Evolutionary conservation across 768 basidiomycete genomes (phyloP).

Genomic region (Auriscalpium microsporum): DNA sequence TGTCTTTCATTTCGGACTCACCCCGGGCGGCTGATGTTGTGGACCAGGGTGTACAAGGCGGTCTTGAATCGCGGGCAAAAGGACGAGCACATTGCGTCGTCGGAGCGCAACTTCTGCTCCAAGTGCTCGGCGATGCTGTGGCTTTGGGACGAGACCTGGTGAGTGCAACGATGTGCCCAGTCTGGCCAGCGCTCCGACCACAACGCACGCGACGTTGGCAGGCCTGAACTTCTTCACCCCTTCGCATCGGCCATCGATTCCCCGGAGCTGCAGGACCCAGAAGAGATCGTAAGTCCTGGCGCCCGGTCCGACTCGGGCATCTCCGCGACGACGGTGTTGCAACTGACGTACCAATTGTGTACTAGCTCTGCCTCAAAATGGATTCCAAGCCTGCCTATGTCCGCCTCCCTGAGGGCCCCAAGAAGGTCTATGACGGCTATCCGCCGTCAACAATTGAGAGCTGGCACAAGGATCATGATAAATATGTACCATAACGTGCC

Average conservation of each 20-base stretch:
- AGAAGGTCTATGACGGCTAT: slow-evolving; percentile 37
- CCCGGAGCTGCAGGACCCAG: slow-evolving; percentile 44
- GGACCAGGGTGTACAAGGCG: slow-evolving; percentile 51
- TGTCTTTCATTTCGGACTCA: too few relatives aligned
- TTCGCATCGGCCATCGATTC: slow-evolving; percentile 62
- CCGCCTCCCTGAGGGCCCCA: slow-evolving; percentile 51
- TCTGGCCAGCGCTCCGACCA: neutral
- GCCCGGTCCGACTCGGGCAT: too few relatives aligned
- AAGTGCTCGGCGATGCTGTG: slow-evolving; percentile 62
- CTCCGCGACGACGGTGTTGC: too few relatives aligned
- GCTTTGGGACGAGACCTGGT: slow-evolving; percentile 53
- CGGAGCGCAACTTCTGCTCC: slow-evolving; percentile 56
- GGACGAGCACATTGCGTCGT: slow-evolving; percentile 37
- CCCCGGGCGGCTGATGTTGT: neutral
- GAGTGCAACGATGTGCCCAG: slow-evolving; percentile 7
- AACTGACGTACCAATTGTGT: too few relatives aligned
- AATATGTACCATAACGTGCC: slow-evolving; percentile 27
- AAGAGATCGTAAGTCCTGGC: slow-evolving; percentile 36
- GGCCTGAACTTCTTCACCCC: slow-evolving; percentile 59
- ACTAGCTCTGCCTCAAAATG: neutral
- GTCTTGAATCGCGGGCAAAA: slow-evolving; percentile 48
- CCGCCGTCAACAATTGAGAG: slow-evolving; percentile 40
- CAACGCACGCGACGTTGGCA: slow-evolving; percentile 14
- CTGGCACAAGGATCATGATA: slow-evolving; percentile 50
- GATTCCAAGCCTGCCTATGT: slow-evolving; percentile 52